Evolutionary conservation across 331 rosid genomes (phyloP).

Genomic region (Arachis monticola): DNA sequence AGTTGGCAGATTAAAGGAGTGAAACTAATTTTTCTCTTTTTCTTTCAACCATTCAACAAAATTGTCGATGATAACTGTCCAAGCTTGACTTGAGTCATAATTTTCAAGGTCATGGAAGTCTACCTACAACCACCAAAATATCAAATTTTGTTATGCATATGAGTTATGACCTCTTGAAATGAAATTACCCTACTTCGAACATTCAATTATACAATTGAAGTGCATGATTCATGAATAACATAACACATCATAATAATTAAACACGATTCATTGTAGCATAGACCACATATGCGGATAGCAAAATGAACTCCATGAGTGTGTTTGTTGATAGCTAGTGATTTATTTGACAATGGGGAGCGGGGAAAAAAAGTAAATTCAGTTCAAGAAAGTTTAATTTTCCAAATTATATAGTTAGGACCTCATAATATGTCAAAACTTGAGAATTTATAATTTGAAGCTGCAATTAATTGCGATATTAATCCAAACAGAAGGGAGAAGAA

Average conservation of each 20-base stretch:
- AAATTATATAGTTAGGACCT: background rate
- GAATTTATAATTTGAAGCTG: slow-evolving; percentile 4
- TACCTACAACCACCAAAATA: slow-evolving; percentile 53
- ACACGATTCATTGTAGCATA: background rate
- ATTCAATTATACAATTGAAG: slow-evolving; percentile 28
- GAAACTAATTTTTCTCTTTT: slow-evolving; percentile 38
- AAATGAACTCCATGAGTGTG: background rate
- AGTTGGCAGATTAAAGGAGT: slow-evolving; percentile 25
- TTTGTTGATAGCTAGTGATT: background rate
- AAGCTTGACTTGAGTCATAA: slow-evolving; percentile 62
- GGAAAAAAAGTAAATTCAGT: background rate
- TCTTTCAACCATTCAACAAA: slow-evolving; percentile 74
- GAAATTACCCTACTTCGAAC: slow-evolving; percentile 26
- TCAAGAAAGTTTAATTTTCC: slow-evolving; percentile 2
- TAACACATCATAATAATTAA: background rate
- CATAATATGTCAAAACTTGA: slow-evolving; percentile 3
- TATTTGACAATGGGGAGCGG: slow-evolving; percentile 3
- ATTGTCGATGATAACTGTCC: slow-evolving; percentile 70
- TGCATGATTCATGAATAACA: background rate
- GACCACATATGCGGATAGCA: slow-evolving; percentile 21
- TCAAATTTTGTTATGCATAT: slow-evolving; percentile 18
- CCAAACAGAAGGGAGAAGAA: slow-evolving; percentile 11
- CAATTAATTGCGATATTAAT: slow-evolving; percentile 27
- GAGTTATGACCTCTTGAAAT: slow-evolving; percentile 1
- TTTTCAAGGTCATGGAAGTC: slow-evolving; percentile 53